phyloP scores from a whole-genome alignment of 2,329 filamentous ascomycete species.

The Sporothrix brasiliensis region DNA sequence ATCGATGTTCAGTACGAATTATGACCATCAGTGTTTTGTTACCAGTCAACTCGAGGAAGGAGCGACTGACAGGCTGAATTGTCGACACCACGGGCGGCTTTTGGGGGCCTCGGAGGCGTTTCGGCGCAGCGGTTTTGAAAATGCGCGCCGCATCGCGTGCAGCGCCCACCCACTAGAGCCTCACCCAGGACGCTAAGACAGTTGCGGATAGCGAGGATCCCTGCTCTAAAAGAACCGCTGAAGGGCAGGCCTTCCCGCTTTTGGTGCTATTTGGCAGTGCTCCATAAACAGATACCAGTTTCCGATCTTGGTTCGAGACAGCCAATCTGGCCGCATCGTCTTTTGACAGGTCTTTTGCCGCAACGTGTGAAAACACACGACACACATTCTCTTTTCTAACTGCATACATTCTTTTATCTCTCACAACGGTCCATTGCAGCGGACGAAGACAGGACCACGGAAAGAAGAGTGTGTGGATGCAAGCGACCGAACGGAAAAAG shows the following conservation, averaged over 20 bases:
- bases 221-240: background rate
- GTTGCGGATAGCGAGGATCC: constrained; percentile 16
- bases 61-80: background rate
- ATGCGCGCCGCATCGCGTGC: background rate
- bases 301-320: background rate
- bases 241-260: constrained; percentile 22
- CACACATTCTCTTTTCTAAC: background rate
- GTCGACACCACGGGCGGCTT: no score
- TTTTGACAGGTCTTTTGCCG: background rate
- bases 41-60: background rate
- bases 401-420: background rate
- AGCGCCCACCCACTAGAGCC: background rate
- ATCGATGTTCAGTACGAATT: background rate
- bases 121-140: background rate
- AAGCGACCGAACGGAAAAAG: background rate
- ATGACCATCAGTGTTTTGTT: background rate
- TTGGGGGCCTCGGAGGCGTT: background rate
- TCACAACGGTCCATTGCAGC: background rate
- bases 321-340: constrained; percentile 23
- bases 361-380: background rate
- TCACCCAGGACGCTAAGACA: constrained; percentile 4
- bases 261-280: constrained; percentile 23
- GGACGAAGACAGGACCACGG: background rate
- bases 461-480: background rate
- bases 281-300: background rate